Percentiles rank a stretch among this genome's conserved stretches.
These are phyloP conservation scores for Xylaria curta DNA, from an alignment of 495 filamentous ascomycete species.

Conservation along the genomic window DNA sequence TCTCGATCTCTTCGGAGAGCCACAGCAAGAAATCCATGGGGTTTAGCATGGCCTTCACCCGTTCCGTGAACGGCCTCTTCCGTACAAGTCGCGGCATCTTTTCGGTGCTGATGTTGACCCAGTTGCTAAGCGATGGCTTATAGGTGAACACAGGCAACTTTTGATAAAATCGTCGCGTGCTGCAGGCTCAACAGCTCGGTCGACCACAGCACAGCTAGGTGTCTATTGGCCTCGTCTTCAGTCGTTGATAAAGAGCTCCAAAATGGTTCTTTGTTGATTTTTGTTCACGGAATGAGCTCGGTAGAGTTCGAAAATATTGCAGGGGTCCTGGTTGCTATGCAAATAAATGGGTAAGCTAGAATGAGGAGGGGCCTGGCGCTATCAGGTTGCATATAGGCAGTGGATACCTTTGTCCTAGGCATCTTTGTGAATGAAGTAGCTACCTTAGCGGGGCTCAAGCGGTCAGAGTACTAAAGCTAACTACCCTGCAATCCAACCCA, in stretches of 20 bases:
- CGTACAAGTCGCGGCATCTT: conserved; percentile 73
- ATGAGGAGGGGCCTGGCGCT: not conserved
- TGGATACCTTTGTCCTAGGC: conserved; percentile 1
- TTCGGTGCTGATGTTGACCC: conserved; percentile 9
- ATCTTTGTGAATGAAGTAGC: not conserved
- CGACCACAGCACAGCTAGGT: not conserved
- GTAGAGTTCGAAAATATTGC: conserved; percentile 23
- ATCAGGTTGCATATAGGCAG: not conserved
- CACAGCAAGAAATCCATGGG: conserved; percentile 87
- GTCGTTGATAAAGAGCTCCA: not conserved
- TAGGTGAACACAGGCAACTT: not conserved
- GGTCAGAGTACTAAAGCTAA: not conserved
- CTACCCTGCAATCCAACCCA: not conserved
- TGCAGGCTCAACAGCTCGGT: not conserved
- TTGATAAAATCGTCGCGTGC: not conserved
- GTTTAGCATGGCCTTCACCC: conserved; percentile 79
- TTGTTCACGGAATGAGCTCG: not conserved
- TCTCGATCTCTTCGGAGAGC: conserved; percentile 88
- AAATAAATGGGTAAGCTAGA: not conserved
- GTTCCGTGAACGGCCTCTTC: conserved; percentile 73
- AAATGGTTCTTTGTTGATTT: conserved; percentile 5
- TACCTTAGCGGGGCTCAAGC: not conserved
- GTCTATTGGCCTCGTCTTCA: not conserved
- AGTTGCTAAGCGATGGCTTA: conserved; percentile 4
- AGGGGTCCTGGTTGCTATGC: conserved; percentile 20